A percentile compares a stretch with the other conserved stretches of the same genome.
phyloP scores from a whole-genome alignment of 2,329 filamentous ascomycete genomes.

The Exophiala sideris region DNA sequence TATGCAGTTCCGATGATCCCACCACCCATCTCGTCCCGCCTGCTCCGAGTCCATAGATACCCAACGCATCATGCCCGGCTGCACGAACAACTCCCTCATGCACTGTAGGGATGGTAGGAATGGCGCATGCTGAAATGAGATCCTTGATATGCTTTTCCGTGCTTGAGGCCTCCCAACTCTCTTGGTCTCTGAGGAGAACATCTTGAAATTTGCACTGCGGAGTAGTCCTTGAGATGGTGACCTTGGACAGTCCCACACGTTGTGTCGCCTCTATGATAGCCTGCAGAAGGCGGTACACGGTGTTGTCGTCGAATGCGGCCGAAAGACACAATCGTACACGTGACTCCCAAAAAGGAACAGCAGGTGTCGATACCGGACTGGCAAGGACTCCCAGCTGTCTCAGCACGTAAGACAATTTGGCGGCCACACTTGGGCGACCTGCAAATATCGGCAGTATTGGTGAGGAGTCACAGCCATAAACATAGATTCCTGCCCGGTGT shows the following conservation, averaged over 20 bases:
- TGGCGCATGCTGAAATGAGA: background rate
- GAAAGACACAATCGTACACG: conserved; percentile 14
- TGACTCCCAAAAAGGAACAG: conserved; percentile 14
- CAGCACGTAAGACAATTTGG: conserved; percentile 11
- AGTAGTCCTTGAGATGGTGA: background rate
- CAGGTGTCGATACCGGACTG: conserved; percentile 6
- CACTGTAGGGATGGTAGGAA: background rate
- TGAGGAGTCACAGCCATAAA: conserved; percentile 8
- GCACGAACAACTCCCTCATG: background rate
- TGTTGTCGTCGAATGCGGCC: conserved; percentile 5
- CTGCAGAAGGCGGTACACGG: background rate
- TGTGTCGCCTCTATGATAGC: conserved; percentile 4
- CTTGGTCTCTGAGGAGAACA: background rate
- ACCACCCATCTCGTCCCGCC: conserved; percentile 12
- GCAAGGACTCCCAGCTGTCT: conserved; percentile 7
- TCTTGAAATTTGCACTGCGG: background rate
- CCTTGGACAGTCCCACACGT: conserved; percentile 3
- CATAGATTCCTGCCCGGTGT: conserved; percentile 1
- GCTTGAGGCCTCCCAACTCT: background rate
- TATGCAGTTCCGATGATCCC: conserved; percentile 6
- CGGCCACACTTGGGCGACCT: conserved; percentile 11
- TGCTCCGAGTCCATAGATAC: conserved; percentile 4
- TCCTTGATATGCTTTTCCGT: background rate
- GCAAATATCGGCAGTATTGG: conserved; percentile 9
- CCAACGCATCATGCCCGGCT: conserved; percentile 4